These are phyloP conservation scores for Pseudoturritis turrita DNA, from an alignment of 345 rosid genomes.

Conservation along the genomic window DNA sequence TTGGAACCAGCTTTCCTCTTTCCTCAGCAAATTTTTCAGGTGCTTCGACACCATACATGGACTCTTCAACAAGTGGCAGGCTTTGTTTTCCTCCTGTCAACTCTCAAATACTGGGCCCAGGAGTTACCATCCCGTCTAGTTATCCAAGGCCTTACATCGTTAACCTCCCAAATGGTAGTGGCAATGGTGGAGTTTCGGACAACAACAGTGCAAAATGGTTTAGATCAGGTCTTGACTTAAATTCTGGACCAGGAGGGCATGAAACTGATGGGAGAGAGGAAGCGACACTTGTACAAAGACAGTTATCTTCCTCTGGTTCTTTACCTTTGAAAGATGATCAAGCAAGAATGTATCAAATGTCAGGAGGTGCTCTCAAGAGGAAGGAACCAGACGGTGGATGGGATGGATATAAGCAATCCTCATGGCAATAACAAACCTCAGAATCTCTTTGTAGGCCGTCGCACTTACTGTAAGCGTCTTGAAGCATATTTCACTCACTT, in stretches of 20 bases:
- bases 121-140: constrained; percentile 49
- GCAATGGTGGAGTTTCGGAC: constrained; percentile 31
- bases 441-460: not conserved
- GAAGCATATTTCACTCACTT: not conserved
- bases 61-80: constrained; percentile 62
- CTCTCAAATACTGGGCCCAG: constrained; percentile 46
- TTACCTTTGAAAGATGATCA: constrained; percentile 62
- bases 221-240: constrained; percentile 70
- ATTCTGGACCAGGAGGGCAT: constrained; percentile 71
- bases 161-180: constrained; percentile 52
- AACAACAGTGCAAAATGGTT: constrained; percentile 60
- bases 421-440: constrained; percentile 63
- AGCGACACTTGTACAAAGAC: constrained; percentile 45
- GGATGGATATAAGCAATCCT: constrained; percentile 75
- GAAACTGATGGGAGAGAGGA: constrained; percentile 71
- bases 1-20: constrained; percentile 57
- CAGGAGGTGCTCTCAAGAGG: constrained; percentile 60
- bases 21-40: constrained; percentile 60
- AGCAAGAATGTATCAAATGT: constrained; percentile 63
- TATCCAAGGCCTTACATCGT: constrained; percentile 60
- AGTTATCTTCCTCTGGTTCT: constrained; percentile 44
- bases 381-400: constrained; percentile 93
- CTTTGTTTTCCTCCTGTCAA: constrained; percentile 56
- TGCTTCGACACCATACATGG: constrained; percentile 60
- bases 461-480: constrained; percentile 17